These are phyloP conservation scores for Pezicula neosporulosa DNA, from an alignment of 2,329 filamentous ascomycete species.

Conservation along the genomic window DNA sequence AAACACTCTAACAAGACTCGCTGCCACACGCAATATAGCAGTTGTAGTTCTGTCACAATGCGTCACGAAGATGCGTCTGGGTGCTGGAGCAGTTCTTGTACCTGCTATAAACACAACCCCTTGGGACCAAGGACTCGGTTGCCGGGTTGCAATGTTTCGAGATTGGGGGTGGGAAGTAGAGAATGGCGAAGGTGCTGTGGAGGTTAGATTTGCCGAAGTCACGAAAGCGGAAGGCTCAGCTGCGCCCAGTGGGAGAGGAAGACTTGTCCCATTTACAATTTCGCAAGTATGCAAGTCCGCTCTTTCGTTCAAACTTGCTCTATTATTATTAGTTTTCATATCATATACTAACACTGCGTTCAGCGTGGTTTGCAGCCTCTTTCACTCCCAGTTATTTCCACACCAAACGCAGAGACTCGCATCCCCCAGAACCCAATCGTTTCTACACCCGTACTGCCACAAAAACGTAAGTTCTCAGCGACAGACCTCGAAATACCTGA, in stretches of 20 bases:
- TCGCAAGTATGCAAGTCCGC: slow-evolving; percentile 11
- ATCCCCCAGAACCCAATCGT: neutral
- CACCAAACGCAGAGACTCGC: slow-evolving; percentile 20
- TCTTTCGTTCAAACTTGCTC: no score
- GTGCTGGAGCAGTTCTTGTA: slow-evolving; percentile 63
- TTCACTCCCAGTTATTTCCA: neutral
- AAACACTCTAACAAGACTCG: slow-evolving; percentile 70
- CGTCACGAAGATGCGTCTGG: slow-evolving; percentile 73
- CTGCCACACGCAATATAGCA: slow-evolving; percentile 68
- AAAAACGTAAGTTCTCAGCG: slow-evolving; percentile 63
- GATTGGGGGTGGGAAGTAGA: slow-evolving; percentile 61
- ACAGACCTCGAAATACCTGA: slow-evolving; percentile 58
- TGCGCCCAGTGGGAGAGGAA: slow-evolving; percentile 18
- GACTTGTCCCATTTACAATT: slow-evolving; percentile 22
- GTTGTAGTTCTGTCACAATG: slow-evolving; percentile 77
- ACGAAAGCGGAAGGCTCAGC: slow-evolving; percentile 57
- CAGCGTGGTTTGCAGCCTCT: slow-evolving; percentile 11
- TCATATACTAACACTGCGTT: neutral
- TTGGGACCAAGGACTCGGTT: slow-evolving; percentile 78
- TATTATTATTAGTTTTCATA: neutral
- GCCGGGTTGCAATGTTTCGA: slow-evolving; percentile 72
- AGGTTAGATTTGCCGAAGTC: slow-evolving; percentile 57
- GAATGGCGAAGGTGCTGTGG: slow-evolving; percentile 43
- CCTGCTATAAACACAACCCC: slow-evolving; percentile 71
- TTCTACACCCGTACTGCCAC: slow-evolving; percentile 29